Percentiles rank a stretch among this genome's conserved stretches.
Conservation (phyloP, 768 basidiomycete genomes). For the Favolaschia claudopus region DNA sequence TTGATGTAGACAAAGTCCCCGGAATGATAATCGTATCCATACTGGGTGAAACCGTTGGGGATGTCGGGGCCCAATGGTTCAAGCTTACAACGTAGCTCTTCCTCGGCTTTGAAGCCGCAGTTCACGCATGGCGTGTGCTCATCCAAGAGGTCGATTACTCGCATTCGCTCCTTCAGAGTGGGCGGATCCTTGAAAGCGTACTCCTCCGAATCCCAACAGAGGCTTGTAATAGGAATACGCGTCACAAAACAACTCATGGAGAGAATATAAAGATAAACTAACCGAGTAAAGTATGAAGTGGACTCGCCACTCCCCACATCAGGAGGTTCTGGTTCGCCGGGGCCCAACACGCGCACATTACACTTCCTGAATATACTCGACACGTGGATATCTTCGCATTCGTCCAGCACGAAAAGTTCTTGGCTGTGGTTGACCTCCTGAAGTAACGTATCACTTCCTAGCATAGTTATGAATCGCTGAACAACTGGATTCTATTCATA, state of each 20-base stretch:
- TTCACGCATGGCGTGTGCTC: constrained; percentile 2
- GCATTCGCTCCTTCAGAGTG: background rate
- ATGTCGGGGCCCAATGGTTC: background rate
- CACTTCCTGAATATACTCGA: constrained; percentile 12
- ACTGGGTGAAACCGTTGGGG: background rate
- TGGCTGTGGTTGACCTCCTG: constrained; percentile 6
- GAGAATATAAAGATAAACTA: background rate
- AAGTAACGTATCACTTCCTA: constrained; percentile 10
- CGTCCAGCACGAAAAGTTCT: constrained; percentile 9
- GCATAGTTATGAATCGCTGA: background rate
- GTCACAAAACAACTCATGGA: background rate
- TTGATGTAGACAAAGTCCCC: constrained; percentile 18
- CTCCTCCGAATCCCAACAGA: background rate
- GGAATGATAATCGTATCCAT: background rate
- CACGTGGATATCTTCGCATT: constrained; percentile 6
- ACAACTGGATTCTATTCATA: background rate
- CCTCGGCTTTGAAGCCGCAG: background rate
- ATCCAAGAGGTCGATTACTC: background rate
- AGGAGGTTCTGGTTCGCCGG: background rate
- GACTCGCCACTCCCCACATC: background rate
- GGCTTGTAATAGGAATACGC: background rate
- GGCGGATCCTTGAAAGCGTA: background rate
- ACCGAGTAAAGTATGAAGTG: constrained; percentile 10
- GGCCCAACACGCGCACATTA: background rate
- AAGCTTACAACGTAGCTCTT: background rate